phyloP scores from a whole-genome alignment of 179 eudicot genomes.

The Vitellaria paradoxa region DNA sequence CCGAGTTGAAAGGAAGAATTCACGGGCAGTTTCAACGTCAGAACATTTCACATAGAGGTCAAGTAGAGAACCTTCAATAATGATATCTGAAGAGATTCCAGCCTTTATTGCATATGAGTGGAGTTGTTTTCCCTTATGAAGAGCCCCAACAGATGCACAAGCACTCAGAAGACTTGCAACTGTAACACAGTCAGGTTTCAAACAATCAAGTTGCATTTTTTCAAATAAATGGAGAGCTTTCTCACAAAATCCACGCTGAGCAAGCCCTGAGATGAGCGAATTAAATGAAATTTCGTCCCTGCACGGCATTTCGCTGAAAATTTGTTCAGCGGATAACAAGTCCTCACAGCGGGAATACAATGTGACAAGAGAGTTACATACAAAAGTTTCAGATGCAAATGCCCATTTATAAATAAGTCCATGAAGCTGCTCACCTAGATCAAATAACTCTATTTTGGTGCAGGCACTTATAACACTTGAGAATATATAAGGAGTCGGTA shows the following conservation, averaged over 20 bases:
- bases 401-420: constrained; percentile 72
- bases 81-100: constrained; percentile 76
- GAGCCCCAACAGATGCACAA: constrained; percentile 63
- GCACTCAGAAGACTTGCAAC: constrained; percentile 76
- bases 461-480: constrained; percentile 88
- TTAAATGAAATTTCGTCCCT: constrained; percentile 79
- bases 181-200: constrained; percentile 84
- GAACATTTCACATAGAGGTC: constrained; percentile 95
- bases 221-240: constrained; percentile 57
- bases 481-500: constrained; percentile 76
- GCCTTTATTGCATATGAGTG: constrained; percentile 79
- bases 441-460: constrained; percentile 51
- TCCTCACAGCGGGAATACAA: constrained; percentile 69
- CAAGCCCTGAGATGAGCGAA: constrained; percentile 85
- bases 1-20: constrained; percentile 55
- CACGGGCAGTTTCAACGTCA: constrained; percentile 62
- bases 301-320: constrained; percentile 53
- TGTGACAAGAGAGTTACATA: constrained; percentile 74
- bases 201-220: constrained; percentile 62
- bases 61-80: constrained; percentile 88
- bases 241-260: constrained; percentile 61
- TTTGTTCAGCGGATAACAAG: constrained; percentile 47
- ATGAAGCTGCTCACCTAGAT: constrained; percentile 77
- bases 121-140: constrained; percentile 75
- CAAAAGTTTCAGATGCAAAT: constrained; percentile 60